phyloP scores from a whole-genome alignment of 768 basidiomycete genomes.

The Obba rivulosa region DNA sequence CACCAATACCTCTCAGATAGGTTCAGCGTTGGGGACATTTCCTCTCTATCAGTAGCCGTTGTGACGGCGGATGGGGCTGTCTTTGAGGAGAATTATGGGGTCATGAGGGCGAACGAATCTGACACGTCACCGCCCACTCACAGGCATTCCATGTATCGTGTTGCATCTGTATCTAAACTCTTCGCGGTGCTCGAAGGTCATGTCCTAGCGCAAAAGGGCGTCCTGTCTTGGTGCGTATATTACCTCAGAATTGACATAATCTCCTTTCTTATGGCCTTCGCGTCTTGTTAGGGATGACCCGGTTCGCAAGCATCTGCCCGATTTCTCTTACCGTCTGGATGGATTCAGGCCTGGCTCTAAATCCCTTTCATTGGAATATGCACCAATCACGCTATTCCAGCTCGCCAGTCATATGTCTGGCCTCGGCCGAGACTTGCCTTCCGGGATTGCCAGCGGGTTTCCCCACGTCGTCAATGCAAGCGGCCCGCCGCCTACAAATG shows the following conservation, averaged over 20 bases:
- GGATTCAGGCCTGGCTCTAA: conserved; percentile 12
- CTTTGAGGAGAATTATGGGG: conserved; percentile 39
- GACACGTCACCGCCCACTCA: conserved; percentile 1
- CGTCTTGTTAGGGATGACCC: conserved; percentile 41
- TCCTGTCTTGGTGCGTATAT: conserved; percentile 24
- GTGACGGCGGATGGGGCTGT: conserved; percentile 40
- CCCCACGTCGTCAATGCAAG: no score
- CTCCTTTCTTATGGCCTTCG: not conserved
- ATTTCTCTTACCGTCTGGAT: conserved; percentile 27
- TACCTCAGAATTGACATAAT: no score
- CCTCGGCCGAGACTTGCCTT: conserved; percentile 31
- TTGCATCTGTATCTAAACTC: conserved; percentile 49
- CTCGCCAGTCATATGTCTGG: conserved; percentile 29
- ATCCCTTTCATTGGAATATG: not conserved
- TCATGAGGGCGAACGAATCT: conserved; percentile 39
- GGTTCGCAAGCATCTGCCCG: conserved; percentile 38
- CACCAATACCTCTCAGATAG: no score
- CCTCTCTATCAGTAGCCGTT: conserved; percentile 45
- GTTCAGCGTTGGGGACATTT: conserved; percentile 30
- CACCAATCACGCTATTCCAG: conserved; percentile 23
- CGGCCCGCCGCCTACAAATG: conserved; percentile 23
- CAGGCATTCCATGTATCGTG: conserved; percentile 42
- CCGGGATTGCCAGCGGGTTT: conserved; percentile 28
- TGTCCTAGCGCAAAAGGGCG: conserved; percentile 42
- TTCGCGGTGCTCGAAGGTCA: conserved; percentile 44